Conservation (phyloP, 371 early-diverging fungal species). For the Mucor mucedo region DNA sequence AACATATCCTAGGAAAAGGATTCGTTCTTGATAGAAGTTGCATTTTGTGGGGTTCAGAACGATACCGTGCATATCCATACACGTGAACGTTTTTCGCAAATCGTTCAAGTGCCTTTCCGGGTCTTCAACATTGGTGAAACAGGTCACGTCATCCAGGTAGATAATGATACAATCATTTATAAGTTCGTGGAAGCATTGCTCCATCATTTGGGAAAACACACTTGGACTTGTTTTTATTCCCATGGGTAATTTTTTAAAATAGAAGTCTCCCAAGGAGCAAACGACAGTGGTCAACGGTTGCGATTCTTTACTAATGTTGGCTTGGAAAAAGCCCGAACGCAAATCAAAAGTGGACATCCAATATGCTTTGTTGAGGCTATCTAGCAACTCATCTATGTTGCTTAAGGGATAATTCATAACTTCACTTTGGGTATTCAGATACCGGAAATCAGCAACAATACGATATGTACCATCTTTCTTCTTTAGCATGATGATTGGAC, state of each 20-base stretch:
- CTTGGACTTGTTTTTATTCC: slow-evolving; percentile 42
- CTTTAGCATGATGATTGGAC: slow-evolving; percentile 2
- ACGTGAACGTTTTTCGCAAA: neutral
- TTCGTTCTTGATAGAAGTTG: neutral
- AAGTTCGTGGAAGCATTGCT: slow-evolving; percentile 35
- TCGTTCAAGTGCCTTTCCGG: neutral
- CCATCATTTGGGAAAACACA: slow-evolving; percentile 38
- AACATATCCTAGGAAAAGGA: slow-evolving; percentile 7
- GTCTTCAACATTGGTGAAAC: neutral
- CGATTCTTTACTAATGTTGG: slow-evolving; percentile 30
- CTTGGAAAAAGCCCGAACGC: slow-evolving; percentile 38
- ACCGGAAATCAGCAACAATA: too few species aligned
- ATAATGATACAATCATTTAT: neutral
- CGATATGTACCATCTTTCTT: neutral
- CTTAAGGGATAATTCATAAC: slow-evolving; percentile 30
- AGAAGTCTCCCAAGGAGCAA: slow-evolving; percentile 35
- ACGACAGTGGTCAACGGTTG: slow-evolving; percentile 53
- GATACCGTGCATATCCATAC: neutral
- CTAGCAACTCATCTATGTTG: slow-evolving; percentile 39
- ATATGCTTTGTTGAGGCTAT: slow-evolving; percentile 19
- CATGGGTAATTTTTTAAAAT: slow-evolving; percentile 39
- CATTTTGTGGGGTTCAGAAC: slow-evolving; percentile 11
- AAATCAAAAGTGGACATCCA: slow-evolving; percentile 18
- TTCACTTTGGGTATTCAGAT: neutral
- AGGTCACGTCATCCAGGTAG: slow-evolving; percentile 9